Conservation (phyloP, 1,284 basidiomycete species). For the Trichosporon sp. region DNA sequence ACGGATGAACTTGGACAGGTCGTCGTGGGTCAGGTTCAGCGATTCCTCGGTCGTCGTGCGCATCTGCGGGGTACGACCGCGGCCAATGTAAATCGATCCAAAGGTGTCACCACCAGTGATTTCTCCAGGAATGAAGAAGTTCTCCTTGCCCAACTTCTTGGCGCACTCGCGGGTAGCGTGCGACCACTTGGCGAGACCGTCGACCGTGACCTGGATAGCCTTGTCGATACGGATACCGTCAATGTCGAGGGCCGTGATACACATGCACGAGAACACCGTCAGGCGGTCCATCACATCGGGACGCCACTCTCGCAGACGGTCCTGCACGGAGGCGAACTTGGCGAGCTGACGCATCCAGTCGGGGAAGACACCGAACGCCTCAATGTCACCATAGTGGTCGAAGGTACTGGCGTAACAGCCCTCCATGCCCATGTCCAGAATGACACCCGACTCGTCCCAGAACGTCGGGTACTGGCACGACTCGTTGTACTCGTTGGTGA, state of each 20-base stretch:
- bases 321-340: slow-evolving; percentile 90
- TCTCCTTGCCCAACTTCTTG: slow-evolving; percentile 62
- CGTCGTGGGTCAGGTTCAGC: slow-evolving; percentile 53
- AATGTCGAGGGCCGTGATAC: slow-evolving; percentile 75
- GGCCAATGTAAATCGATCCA: slow-evolving; percentile 76
- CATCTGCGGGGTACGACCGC: slow-evolving; percentile 68
- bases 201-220: slow-evolving; percentile 79
- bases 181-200: slow-evolving; percentile 70
- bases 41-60: slow-evolving; percentile 60
- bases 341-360: slow-evolving; percentile 77
- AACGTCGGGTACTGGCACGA: slow-evolving; percentile 70
- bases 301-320: slow-evolving; percentile 84
- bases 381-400: slow-evolving; percentile 90
- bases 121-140: slow-evolving; percentile 85
- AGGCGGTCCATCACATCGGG: slow-evolving; percentile 68
- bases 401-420: slow-evolving; percentile 78
- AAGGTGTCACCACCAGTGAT: slow-evolving; percentile 91
- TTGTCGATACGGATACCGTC: slow-evolving; percentile 93
- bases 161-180: slow-evolving; percentile 69
- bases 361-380: slow-evolving; percentile 85
- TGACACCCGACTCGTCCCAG: slow-evolving; percentile 67
- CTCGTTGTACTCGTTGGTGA: slow-evolving; percentile 56
- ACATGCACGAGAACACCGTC: slow-evolving; percentile 71
- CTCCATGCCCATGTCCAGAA: slow-evolving; percentile 55
- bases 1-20: slow-evolving; percentile 73